phyloP scores from a whole-genome alignment of 352 stramenopile species.

The Phytopythium chamaehyphon region DNA sequence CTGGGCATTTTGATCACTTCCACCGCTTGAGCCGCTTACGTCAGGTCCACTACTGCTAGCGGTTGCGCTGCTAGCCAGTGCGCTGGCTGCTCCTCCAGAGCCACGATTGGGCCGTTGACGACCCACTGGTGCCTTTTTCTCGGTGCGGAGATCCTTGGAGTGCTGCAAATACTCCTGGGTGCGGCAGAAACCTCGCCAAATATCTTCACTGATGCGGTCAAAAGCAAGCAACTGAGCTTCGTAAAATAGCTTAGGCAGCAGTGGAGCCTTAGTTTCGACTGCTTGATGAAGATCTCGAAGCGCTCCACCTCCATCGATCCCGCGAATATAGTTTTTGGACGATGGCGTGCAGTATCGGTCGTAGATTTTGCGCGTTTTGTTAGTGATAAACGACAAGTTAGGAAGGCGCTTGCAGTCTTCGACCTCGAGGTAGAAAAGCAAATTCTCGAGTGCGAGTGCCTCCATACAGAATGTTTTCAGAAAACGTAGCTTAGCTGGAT shows the following conservation, averaged over 20 bases:
- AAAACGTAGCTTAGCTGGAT: constrained; percentile 76
- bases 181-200: constrained; percentile 64
- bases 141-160: constrained; percentile 33
- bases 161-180: constrained; percentile 72
- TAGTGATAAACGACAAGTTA: constrained; percentile 78
- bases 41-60: constrained; percentile 11
- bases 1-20: constrained; percentile 45
- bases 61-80: neutral
- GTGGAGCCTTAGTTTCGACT: constrained; percentile 33
- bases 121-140: constrained; percentile 10
- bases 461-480: constrained; percentile 88
- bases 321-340: constrained; percentile 44
- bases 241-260: constrained; percentile 71
- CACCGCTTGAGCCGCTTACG: neutral
- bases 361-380: constrained; percentile 74
- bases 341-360: constrained; percentile 59
- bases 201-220: constrained; percentile 57
- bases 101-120: neutral
- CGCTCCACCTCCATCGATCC: constrained; percentile 23
- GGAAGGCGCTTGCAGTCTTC: constrained; percentile 82
- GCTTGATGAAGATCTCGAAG: constrained; percentile 45
- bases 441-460: constrained; percentile 70
- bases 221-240: constrained; percentile 57
- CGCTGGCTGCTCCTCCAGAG: neutral
- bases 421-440: constrained; percentile 83